Evolutionary conservation across 2,329 filamentous ascomycete genomes (phyloP).

Genomic region (Cercospora berteroae): DNA sequence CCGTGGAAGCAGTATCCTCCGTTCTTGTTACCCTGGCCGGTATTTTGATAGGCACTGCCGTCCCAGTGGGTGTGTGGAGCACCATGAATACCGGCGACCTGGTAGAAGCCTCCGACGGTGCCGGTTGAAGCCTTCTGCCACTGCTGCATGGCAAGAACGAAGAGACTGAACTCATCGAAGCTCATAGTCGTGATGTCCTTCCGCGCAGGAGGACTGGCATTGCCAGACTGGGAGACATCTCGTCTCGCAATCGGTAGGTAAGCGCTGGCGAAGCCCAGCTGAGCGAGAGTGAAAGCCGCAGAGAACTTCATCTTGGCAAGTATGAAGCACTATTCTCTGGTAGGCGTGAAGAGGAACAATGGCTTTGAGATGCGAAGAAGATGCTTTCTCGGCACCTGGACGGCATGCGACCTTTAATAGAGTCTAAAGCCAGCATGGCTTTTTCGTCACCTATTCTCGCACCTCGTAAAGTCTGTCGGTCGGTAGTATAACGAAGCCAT

Average conservation of each 20-base stretch:
- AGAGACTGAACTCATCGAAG: slow-evolving; percentile 16
- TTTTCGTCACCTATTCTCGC: not conserved
- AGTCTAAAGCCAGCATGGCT: not conserved
- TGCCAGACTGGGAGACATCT: slow-evolving; percentile 8
- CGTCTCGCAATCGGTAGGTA: slow-evolving; percentile 7
- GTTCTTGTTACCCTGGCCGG: slow-evolving; percentile 1
- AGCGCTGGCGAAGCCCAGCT: slow-evolving; percentile 5
- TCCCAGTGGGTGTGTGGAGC: slow-evolving; percentile 29
- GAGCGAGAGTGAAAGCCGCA: not conserved
- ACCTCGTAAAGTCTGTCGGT: not conserved
- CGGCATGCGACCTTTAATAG: not conserved
- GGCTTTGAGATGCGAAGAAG: not conserved
- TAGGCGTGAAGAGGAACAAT: not conserved
- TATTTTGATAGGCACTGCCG: slow-evolving; percentile 16
- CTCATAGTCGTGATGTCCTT: slow-evolving; percentile 15
- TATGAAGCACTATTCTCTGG: not conserved
- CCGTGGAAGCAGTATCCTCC: slow-evolving; percentile 7
- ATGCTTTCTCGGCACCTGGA: not conserved
- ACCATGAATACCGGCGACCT: slow-evolving; percentile 31
- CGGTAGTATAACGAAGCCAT: slow-evolving; percentile 4
- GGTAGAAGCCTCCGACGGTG: slow-evolving; percentile 23
- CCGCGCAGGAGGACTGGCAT: not conserved
- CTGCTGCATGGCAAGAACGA: slow-evolving; percentile 22
- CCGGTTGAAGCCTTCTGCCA: slow-evolving; percentile 10
- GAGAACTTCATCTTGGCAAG: slow-evolving; percentile 10